These are phyloP conservation scores for Talaromyces albobiverticillius DNA, from an alignment of 2,329 filamentous ascomycete species.

Conservation along the genomic window DNA sequence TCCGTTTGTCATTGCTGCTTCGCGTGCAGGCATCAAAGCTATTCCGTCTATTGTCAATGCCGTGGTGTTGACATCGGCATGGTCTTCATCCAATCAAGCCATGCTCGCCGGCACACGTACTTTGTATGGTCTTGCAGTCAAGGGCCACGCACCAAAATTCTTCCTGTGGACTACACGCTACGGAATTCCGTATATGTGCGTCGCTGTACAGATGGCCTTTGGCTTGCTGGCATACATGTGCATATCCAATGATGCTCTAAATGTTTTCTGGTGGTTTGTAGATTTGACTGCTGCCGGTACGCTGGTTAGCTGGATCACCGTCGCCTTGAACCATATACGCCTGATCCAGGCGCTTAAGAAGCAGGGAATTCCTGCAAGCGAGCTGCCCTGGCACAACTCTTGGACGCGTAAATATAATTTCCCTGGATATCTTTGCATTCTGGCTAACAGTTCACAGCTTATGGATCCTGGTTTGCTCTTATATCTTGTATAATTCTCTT, in stretches of 20 bases:
- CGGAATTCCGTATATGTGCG: constrained; percentile 46
- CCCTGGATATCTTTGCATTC: not conserved
- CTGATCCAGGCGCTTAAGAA: constrained; percentile 53
- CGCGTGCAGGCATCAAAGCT: constrained; percentile 34
- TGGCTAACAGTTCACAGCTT: constrained; percentile 39
- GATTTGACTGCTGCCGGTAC: constrained; percentile 62
- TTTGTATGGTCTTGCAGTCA: constrained; percentile 61
- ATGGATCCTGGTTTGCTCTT: constrained; percentile 61
- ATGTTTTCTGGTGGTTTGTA: constrained; percentile 51
- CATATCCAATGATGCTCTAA: constrained; percentile 58
- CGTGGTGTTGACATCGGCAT: constrained; percentile 41
- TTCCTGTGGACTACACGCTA: constrained; percentile 41
- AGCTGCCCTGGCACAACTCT: constrained; percentile 61
- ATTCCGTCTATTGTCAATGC: constrained; percentile 42
- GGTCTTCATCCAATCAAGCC: constrained; percentile 43
- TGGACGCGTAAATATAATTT: constrained; percentile 47
- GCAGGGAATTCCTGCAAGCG: constrained; percentile 51
- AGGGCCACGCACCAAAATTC: constrained; percentile 43
- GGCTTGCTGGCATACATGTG: constrained; percentile 70
- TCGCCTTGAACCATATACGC: constrained; percentile 60
- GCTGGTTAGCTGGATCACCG: constrained; percentile 61
- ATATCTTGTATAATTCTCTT: constrained; percentile 62
- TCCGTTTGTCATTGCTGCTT: constrained; percentile 44
- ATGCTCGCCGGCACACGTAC: constrained; percentile 58
- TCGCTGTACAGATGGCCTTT: constrained; percentile 48